Evolutionary conservation across 768 basidiomycete genomes (phyloP).

Genomic region (Imleria badia): DNA sequence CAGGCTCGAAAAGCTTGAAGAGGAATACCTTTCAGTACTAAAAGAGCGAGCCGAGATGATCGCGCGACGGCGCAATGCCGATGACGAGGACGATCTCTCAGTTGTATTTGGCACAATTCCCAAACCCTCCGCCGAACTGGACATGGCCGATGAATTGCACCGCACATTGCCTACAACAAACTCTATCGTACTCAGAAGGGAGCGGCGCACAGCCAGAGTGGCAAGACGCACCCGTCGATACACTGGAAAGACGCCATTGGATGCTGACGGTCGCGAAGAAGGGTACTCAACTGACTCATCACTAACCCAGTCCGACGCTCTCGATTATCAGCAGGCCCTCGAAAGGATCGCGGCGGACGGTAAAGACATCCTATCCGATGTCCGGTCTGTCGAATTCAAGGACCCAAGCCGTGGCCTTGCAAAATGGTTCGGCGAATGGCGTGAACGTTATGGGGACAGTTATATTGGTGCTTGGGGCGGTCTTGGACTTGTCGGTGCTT

Average conservation of each 20-base stretch:
- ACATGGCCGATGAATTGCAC: slow-evolving; percentile 64
- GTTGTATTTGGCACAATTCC: slow-evolving; percentile 60
- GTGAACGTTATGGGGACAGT: slow-evolving; percentile 72
- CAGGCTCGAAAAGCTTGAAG: slow-evolving; percentile 71
- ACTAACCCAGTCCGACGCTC: slow-evolving; percentile 60
- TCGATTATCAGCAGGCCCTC: slow-evolving; percentile 68
- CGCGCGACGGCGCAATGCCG: slow-evolving; percentile 60
- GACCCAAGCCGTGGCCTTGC: slow-evolving; percentile 77
- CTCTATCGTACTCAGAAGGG: slow-evolving; percentile 44
- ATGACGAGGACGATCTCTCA: slow-evolving; percentile 80
- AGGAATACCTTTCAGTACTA: slow-evolving; percentile 69
- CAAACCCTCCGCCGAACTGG: slow-evolving; percentile 29
- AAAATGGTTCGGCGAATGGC: slow-evolving; percentile 67
- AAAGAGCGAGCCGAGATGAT: slow-evolving; percentile 75
- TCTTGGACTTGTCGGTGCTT: slow-evolving; percentile 79
- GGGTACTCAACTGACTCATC: slow-evolving; percentile 88
- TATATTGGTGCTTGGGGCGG: slow-evolving; percentile 91
- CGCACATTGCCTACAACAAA: slow-evolving; percentile 48
- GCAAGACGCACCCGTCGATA: slow-evolving; percentile 52
- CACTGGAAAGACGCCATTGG: slow-evolving; percentile 23
- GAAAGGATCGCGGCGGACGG: slow-evolving; percentile 50
- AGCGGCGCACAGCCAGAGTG: slow-evolving; percentile 58
- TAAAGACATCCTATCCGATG: slow-evolving; percentile 71
- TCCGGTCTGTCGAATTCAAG: slow-evolving; percentile 78
- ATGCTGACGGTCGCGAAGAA: slow-evolving; percentile 51